Evolutionary conservation across 108 stramenopile species (phyloP).

Genomic region (Skeletonema menzelii): DNA sequence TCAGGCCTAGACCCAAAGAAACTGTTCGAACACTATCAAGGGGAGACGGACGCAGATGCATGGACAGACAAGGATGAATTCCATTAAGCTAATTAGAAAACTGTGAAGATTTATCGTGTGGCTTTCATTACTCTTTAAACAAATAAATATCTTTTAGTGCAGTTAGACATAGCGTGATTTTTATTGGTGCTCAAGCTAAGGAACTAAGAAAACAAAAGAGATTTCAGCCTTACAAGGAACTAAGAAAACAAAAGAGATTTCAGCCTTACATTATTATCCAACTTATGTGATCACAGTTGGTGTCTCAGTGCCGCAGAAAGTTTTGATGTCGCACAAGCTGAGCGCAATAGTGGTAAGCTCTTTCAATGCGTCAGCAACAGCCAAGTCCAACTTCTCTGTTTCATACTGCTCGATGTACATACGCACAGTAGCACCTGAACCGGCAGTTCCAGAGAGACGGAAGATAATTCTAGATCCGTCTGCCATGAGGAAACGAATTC

Average conservation of each 20-base stretch:
- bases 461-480: conserved; percentile 98
- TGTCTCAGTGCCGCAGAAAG: conserved; percentile 90
- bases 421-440: conserved; percentile 98
- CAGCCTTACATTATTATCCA: neutral
- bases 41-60: conserved; percentile 68
- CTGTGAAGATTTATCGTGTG: neutral
- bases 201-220: no score
- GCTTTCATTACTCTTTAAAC: no score
- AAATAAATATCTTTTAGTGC: no score
- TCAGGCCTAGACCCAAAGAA: conserved; percentile 67
- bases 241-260: neutral
- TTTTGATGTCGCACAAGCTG: conserved; percentile 85
- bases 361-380: conserved; percentile 79
- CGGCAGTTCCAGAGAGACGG: conserved; percentile 98
- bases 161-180: no score
- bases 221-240: no score
- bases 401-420: conserved; percentile 99
- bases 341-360: conserved; percentile 90
- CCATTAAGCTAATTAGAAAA: conserved; percentile 51
- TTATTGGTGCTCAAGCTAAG: no score
- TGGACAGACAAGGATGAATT: conserved; percentile 78
- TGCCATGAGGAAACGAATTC: conserved; percentile 92
- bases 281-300: conserved; percentile 99
- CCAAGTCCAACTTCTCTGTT: conserved; percentile 71
- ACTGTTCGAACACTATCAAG: conserved; percentile 78